Base-by-base conservation (phyloP, 2,329 filamentous ascomycete species). In the Niveomyces coronatus region DNA sequence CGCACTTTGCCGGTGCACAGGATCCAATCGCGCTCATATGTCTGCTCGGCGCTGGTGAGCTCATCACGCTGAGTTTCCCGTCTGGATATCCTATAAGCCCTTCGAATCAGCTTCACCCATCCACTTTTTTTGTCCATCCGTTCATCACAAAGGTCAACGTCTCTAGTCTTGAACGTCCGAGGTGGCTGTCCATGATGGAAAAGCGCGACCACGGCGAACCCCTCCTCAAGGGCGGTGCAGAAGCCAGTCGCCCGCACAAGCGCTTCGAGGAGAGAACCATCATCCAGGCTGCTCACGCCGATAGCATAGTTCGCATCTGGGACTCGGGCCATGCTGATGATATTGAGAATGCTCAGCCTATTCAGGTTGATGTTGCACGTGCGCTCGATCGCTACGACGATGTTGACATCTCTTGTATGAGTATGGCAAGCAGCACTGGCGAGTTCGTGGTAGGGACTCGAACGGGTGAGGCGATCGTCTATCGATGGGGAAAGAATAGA, bases 171-270 rank as follows among this genome's bases (percentile, higher is more conserved):
- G 80, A 86, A 33, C 76, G 91, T 19, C 77, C 77, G 7, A 74
- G 80, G 45, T 98, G 91, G 91, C 71, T 96, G 11, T 85, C 85
- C 4, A 82, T 96, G 77, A 75, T 77, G n/a, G 91, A 96, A 58
- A 82, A 76, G 46, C 75, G 89, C 27, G 73, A 78, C 30, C 79
- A 83, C 49, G 88, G 88, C 1, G 87, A 88, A 29, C 71, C 71
- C 9, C 70, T 98, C 26, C 59, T 94, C 3, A 75, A 76, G 46
- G 91, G 91, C 39, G 91, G 91, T 7, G 81, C 79, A 2, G 80
- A 84, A 54, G 80, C 74, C 2, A 68, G 70, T 5, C 76, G 78
- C 45, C 76, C 79, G 6, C 65, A 85, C 28, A 84, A 85, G 50
- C 70, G 85, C 44, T 88, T 85, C 49, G 87, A 94, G 52, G 73